Conservation (phyloP, 2,329 filamentous ascomycete genomes). For the Calonectria montana region DNA sequence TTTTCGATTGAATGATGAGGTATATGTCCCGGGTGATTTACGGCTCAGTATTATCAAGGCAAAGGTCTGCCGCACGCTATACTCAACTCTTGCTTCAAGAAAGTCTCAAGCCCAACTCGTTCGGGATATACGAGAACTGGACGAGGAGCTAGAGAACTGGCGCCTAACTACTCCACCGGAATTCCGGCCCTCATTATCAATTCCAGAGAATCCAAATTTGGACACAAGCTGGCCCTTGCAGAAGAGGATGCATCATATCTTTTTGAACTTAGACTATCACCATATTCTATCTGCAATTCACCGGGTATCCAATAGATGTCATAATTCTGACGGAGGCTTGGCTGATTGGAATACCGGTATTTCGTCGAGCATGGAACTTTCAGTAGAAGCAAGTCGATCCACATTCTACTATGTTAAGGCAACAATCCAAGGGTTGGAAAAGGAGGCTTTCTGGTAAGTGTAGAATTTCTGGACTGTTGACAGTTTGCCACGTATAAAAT, state of each 20-base stretch:
- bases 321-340: neutral
- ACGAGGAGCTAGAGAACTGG: constrained; percentile 27
- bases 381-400: neutral
- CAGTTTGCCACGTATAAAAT: neutral
- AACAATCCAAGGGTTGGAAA: neutral
- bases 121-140: neutral
- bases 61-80: neutral
- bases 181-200: constrained; percentile 7
- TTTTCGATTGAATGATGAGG: neutral
- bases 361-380: neutral
- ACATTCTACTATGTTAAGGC: neutral
- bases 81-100: neutral
- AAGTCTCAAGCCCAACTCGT: neutral
- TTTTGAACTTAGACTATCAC: neutral
- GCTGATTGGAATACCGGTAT: neutral
- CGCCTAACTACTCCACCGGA: neutral
- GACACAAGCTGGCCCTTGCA: neutral
- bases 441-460: neutral
- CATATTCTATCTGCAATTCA: neutral
- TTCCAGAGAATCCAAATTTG: neutral
- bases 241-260: neutral
- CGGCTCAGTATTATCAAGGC: neutral
- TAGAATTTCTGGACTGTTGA: neutral
- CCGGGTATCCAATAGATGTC: neutral
- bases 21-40: neutral